phyloP scores from a whole-genome alignment of 371 early-diverging fungal genomes.

The Blakeslea trispora region DNA sequence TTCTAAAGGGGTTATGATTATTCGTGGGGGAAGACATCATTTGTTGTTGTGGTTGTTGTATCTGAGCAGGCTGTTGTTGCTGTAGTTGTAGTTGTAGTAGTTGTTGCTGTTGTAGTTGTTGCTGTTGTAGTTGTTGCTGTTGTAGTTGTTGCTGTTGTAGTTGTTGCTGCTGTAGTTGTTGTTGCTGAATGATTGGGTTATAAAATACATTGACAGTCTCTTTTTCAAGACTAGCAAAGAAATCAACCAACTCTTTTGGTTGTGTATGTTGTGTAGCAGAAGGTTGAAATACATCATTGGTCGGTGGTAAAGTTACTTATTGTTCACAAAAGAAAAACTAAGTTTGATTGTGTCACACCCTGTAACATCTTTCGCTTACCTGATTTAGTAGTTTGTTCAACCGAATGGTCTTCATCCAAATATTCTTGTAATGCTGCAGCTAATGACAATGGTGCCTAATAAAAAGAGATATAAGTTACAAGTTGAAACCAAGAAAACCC shows the following conservation, averaged over 20 bases:
- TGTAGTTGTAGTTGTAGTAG: neutral
- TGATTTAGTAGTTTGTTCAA: conserved; percentile 3
- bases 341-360: no score
- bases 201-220: conserved; percentile 52
- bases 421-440: conserved; percentile 89
- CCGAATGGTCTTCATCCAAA: conserved; percentile 34
- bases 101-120: conserved; percentile 4
- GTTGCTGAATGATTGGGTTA: conserved; percentile 26
- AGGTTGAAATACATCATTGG: conserved; percentile 5
- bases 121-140: neutral
- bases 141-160: neutral
- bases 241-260: conserved; percentile 67
- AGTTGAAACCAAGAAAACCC: conserved; percentile 4
- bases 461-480: no score
- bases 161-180: conserved; percentile 4
- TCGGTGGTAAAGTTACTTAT: neutral
- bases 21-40: no score
- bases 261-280: conserved; percentile 20
- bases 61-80: neutral
- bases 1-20: conserved; percentile 24
- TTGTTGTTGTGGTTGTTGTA: neutral
- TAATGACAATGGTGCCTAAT: conserved; percentile 87
- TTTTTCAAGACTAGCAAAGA: conserved; percentile 73
- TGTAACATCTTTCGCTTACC: conserved; percentile 6
- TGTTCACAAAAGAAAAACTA: no score